These are phyloP conservation scores for Salix koriyanagi DNA, from an alignment of 345 rosid species.

Conservation along the genomic window DNA sequence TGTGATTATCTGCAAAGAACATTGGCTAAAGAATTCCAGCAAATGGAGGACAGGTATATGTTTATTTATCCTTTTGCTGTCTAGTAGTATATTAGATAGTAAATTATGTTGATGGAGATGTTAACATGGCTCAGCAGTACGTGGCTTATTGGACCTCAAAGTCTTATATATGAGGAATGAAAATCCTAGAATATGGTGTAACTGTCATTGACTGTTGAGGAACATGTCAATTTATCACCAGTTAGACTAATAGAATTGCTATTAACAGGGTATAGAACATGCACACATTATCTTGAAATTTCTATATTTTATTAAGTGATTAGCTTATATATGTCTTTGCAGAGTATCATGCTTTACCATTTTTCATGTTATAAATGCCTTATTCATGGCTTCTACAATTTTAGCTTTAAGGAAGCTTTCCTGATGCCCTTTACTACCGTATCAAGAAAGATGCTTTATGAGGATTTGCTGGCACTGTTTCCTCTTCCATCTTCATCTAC, in stretches of 20 bases:
- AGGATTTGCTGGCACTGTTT: conserved; percentile 56
- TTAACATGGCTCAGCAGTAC: background rate
- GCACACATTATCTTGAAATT: background rate
- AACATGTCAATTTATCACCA: background rate
- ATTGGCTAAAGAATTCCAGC: conserved; percentile 70
- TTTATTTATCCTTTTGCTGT: conserved; percentile 8
- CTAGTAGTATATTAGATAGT: background rate
- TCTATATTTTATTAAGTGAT: background rate
- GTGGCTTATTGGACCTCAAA: background rate
- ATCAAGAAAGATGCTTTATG: conserved; percentile 59
- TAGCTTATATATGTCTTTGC: background rate
- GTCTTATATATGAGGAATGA: background rate
- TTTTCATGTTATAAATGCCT: background rate
- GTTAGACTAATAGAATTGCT: background rate
- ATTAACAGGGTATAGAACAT: background rate
- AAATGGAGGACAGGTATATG: conserved; percentile 63
- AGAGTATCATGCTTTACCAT: background rate
- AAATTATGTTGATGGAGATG: background rate
- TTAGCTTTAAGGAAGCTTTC: conserved; percentile 81
- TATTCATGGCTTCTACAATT: background rate
- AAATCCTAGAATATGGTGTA: background rate
- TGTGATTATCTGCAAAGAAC: conserved; percentile 43
- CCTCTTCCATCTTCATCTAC: conserved; percentile 42
- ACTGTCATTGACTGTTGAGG: background rate
- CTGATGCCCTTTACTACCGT: conserved; percentile 75